Evolutionary conservation across 495 filamentous ascomycete genomes (phyloP), one percentile per base, ranked within the genome.

Genomic region (Aspergillus affinis): DNA sequence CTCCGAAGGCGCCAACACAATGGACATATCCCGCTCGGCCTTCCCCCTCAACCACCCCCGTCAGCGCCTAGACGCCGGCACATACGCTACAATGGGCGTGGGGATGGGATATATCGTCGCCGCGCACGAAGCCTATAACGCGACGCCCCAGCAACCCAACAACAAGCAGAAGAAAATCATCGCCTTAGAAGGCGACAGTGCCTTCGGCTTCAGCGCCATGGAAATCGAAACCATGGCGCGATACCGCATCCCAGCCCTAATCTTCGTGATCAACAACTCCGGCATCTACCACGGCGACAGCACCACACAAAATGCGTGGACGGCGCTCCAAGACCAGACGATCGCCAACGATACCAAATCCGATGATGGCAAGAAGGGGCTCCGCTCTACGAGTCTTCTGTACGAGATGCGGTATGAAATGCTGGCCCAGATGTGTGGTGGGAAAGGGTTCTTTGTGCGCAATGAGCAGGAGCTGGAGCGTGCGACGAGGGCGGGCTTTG

Each of bases 31-130:
- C 4, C 81, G 85, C n/a, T 78, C 78, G 23, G 77, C 82, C 60
- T 87, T 88, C 70, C 75, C 79, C 0, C 74, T 88, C 12, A 70
- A 82, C 18, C 72, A 84, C 54, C 86, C 86, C 7, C 80, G 86
- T 30, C 78, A 83, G 3, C 80, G 85, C 2, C 79, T 88, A 26
- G 85, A 88, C 61, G 85, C 86, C 8, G 86, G 86, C 13, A 86
- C 85, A 0, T 81, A 87, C 60, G 86, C 86, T 0, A 88, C 86
- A 2, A 88, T 88, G 86, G 86, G 86, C n/a, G 80, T 87, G 0
- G 86, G 86, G 0, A 72, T 88, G 44, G 85, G 84, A 6, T 88
- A 88, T 58, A 82, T 84, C 9, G 82, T 88, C 47, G 86, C 85
- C 1, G 85, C 86, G 0, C 77, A 84, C 54, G 80, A 77, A 36